Percentiles rank a stretch among this genome's conserved stretches.
phyloP scores from a whole-genome alignment of 202 grass and related monocot species.

The Panicum virgatum region DNA sequence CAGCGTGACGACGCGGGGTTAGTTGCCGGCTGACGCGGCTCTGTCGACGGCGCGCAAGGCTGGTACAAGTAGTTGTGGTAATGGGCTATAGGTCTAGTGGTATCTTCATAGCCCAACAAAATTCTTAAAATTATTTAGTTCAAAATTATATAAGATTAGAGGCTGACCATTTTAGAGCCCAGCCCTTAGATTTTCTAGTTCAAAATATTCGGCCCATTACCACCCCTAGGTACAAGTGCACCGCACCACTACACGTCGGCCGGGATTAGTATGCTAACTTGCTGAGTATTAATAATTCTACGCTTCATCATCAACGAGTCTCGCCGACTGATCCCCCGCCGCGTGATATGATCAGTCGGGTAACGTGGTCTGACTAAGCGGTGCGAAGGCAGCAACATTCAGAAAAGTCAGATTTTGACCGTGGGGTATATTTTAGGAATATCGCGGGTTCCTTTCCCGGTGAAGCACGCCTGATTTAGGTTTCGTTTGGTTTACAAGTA shows the following conservation, averaged over 20 bases:
- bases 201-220: too few relatives aligned
- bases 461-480: neutral
- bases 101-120: too few relatives aligned
- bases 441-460: neutral
- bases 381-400: neutral
- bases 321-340: neutral
- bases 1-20: neutral
- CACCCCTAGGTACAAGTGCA: too few relatives aligned
- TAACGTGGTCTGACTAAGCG: constrained; percentile 36
- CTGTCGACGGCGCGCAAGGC: neutral
- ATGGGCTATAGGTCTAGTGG: too few relatives aligned
- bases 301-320: neutral
- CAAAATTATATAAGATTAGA: too few relatives aligned
- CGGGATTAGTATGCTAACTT: neutral
- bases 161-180: too few relatives aligned
- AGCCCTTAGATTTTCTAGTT: too few relatives aligned
- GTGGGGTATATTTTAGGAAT: neutral
- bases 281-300: constrained; percentile 14
- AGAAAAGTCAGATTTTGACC: neutral
- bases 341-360: neutral
- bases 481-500: too few relatives aligned
- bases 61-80: too few relatives aligned
- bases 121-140: too few relatives aligned
- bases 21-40: neutral
- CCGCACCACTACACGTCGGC: neutral